Base-by-base conservation (phyloP, 1,139 yeast species). In the Yamadazyma atlantica region DNA sequence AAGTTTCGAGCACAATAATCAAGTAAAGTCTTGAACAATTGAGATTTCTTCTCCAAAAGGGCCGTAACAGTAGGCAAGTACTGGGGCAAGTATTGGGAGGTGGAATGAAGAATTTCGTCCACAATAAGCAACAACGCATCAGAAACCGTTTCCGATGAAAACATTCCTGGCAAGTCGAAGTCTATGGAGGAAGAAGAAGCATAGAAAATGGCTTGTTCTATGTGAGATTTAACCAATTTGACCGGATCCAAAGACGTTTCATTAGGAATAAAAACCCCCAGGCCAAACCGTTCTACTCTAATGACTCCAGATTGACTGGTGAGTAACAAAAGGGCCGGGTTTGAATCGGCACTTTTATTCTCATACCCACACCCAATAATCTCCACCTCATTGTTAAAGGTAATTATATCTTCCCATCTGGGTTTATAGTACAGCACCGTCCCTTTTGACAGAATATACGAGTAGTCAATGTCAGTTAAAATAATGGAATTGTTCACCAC, bases 121-220 rank as follows among this genome's bases (percentile, higher is more conserved):
- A 76, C 64, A 4, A 85, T 73, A 9, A 59, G 53, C 4, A 60
- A 45, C 4, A 83, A 59, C 10, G 89, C 86, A 3, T 56, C 49
- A 40, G 73, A 73, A 9, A 82, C 58, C 3, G 64, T 64, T 5
- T 65, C 64, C 1, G 55, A 49, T 10, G 69, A 62, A 37, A 59
- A 49, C 2, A 50, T 54, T 22, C 62, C 69, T 12, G 60, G 50
- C 12, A 75, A 55, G 48, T 76, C 73, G 56, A 87, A 88, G 31
- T 79, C 77, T 19, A 89, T 41, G 77, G 85, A 50, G 37, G 52
- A 23, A 1, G 70, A 58, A 39, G 69, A 67, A 1, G 75, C 69
- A 49, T 71, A 83, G 50, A 80, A 84, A 1, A 89, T 77, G 0
- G 88, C 95, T 58, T 89, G 97, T 50, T 85, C 94, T 19, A 89